phyloP scores from a whole-genome alignment of 75 land plant genomes.

The Larix kaempferi region DNA sequence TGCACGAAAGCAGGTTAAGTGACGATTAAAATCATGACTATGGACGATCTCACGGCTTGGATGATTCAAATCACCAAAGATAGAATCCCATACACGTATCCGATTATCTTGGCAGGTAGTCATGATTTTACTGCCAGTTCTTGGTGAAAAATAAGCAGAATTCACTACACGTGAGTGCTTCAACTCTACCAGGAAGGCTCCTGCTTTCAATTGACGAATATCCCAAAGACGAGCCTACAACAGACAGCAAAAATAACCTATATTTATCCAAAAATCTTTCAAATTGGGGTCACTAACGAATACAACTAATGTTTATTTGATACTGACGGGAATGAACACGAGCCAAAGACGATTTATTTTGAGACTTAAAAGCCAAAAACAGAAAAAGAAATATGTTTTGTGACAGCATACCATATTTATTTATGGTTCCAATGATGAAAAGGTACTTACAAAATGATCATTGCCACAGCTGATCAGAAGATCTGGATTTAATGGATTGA shows the following conservation, averaged over 20 bases:
- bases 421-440: background rate
- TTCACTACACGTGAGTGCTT: constrained; percentile 86
- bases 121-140: constrained; percentile 82
- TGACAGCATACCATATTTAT: background rate
- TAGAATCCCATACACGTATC: constrained; percentile 89
- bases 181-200: constrained; percentile 50
- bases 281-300: background rate
- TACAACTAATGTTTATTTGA: background rate
- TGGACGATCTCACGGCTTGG: constrained; percentile 97
- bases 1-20: constrained; percentile 86
- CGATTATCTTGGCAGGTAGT: constrained; percentile 97
- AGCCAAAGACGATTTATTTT: background rate
- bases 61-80: constrained; percentile 65
- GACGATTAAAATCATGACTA: constrained; percentile 96
- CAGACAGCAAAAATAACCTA: background rate
- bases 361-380: background rate
- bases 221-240: constrained; percentile 94
- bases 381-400: background rate
- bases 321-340: background rate
- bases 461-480: constrained; percentile 92
- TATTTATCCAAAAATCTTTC: background rate
- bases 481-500: constrained; percentile 83
- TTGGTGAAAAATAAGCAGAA: constrained; percentile 92
- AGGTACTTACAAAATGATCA: constrained; percentile 83
- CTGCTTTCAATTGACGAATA: constrained; percentile 53